A percentile compares a stretch with the other conserved stretches of the same genome.
These are phyloP conservation scores for Blepharisma stoltei DNA, from an alignment of 73 alveolate genomes.

Conservation along the genomic window DNA sequence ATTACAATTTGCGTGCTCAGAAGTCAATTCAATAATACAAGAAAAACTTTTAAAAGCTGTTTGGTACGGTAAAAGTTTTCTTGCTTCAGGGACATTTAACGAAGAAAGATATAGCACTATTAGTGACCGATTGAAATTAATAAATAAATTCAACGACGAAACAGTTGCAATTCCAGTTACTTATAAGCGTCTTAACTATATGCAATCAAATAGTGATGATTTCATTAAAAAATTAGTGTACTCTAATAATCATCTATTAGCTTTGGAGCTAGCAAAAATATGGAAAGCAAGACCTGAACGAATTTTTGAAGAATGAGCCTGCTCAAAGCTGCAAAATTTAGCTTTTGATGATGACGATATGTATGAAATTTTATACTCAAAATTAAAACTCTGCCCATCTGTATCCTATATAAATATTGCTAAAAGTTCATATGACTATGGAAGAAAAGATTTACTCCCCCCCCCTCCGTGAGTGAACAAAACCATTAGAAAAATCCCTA, in stretches of 20 bases:
- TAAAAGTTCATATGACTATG: not conserved
- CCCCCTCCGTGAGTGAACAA: too few relatives aligned
- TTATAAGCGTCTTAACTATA: not conserved
- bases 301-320: not conserved
- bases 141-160: not conserved
- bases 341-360: not conserved
- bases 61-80: not conserved
- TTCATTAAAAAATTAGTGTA: not conserved
- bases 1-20: not conserved
- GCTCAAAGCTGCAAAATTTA: not conserved
- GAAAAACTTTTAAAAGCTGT: conserved; percentile 8
- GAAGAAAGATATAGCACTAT: not conserved
- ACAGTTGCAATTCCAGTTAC: not conserved
- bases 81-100: not conserved
- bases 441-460: not conserved
- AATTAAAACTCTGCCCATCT: not conserved
- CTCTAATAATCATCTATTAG: not conserved
- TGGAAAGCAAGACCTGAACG: not conserved
- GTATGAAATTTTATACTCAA: not conserved
- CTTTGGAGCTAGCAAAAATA: not conserved
- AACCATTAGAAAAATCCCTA: too few relatives aligned
- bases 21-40: not conserved
- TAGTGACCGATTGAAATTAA: not conserved
- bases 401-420: not conserved
- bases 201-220: not conserved